Evolutionary conservation across 192 early-diverging fungal species (phyloP).

Genomic region (Tieghemiomyces parasiticus): DNA sequence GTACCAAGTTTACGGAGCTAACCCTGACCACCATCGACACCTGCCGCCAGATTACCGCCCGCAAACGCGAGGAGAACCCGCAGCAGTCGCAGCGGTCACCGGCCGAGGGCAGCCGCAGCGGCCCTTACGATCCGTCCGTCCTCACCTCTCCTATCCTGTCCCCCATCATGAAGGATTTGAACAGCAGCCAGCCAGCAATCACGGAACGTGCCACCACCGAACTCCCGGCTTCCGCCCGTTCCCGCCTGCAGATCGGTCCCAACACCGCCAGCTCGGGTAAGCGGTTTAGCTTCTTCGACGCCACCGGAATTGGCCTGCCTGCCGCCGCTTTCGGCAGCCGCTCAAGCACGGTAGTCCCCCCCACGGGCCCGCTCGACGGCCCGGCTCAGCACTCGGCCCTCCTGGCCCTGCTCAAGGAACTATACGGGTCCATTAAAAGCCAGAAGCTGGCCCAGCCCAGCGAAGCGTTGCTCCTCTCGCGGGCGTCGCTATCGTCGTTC

Average conservation of each 20-base stretch:
- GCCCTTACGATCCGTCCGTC: not conserved
- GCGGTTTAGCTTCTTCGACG: conserved; percentile 9
- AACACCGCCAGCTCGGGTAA: conserved; percentile 5
- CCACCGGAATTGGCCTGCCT: not conserved
- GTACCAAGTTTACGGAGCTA: conserved; percentile 41
- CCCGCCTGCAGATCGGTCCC: not conserved
- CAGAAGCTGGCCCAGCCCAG: conserved; percentile 30
- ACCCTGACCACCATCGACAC: conserved; percentile 10
- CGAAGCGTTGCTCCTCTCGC: not conserved
- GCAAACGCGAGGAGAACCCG: not conserved
- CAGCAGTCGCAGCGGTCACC: not conserved
- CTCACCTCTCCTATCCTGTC: conserved; percentile 9
- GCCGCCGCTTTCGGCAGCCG: not conserved
- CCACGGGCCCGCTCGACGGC: not conserved
- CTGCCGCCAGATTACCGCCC: conserved; percentile 1
- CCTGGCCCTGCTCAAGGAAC: conserved; percentile 19
- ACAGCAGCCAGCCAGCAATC: not conserved
- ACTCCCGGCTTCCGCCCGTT: not conserved
- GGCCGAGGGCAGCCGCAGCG: not conserved
- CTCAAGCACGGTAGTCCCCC: not conserved
- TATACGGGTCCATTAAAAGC: conserved; percentile 29
- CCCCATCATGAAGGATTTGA: conserved; percentile 9
- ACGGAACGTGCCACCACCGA: not conserved
- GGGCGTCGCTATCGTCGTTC: conserved; percentile 2
- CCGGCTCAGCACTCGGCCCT: not conserved